Conservation (phyloP, 192 early-diverging fungal genomes). For the Geosiphon pyriformis region DNA sequence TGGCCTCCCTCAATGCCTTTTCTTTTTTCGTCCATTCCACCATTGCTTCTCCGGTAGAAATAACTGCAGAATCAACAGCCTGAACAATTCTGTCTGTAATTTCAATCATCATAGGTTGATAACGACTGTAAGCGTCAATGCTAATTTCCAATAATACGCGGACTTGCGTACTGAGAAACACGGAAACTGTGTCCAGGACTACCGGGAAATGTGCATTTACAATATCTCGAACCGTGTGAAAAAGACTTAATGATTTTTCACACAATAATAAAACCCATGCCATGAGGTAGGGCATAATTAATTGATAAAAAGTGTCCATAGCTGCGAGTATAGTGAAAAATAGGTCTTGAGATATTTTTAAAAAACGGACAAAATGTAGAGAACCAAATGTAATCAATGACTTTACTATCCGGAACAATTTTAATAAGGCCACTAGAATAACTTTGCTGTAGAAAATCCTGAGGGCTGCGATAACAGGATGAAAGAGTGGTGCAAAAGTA, state of each 20-base stretch:
- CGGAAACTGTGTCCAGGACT: not conserved
- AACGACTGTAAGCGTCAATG: not conserved
- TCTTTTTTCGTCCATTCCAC: constrained; percentile 21
- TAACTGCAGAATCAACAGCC: constrained; percentile 2
- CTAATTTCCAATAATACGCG: not conserved
- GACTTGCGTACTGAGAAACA: not conserved
- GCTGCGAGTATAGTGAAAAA: not conserved
- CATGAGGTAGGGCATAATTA: not conserved
- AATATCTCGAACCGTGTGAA: not conserved
- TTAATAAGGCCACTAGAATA: not conserved
- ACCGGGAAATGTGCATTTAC: not conserved
- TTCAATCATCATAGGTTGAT: not conserved
- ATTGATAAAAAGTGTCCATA: not conserved
- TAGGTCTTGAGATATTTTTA: not conserved
- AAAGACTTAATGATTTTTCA: not conserved
- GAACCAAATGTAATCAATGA: not conserved
- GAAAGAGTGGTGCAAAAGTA: constrained; percentile 1
- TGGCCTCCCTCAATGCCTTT: constrained; percentile 4
- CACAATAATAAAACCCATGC: not conserved
- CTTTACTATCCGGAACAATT: not conserved
- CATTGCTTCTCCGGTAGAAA: constrained; percentile 11
- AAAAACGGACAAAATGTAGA: not conserved
- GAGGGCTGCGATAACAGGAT: not conserved
- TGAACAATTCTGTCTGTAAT: not conserved
- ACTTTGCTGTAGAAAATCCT: constrained; percentile 8